Percentiles rank a stretch among this genome's conserved stretches.
Evolutionary conservation across 441 rosid species (phyloP).

Genomic region (Gossypium lobatum): DNA sequence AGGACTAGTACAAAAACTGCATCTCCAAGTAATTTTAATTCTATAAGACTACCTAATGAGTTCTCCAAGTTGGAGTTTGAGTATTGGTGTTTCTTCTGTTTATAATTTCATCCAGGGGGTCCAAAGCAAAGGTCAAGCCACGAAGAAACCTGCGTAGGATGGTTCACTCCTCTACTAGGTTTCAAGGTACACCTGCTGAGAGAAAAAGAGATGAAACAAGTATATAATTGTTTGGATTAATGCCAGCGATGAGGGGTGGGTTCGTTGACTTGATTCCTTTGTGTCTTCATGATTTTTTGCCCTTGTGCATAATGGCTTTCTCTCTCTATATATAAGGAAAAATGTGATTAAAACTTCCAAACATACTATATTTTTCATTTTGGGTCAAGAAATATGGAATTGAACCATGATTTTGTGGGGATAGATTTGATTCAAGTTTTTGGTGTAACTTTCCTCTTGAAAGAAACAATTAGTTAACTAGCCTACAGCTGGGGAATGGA

Average conservation of each 20-base stretch:
- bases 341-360: background rate
- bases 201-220: constrained; percentile 29
- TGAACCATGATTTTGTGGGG: background rate
- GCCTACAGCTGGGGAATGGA: background rate
- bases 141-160: constrained; percentile 39
- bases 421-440: background rate
- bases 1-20: background rate
- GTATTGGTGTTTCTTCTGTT: constrained; percentile 7
- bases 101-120: constrained; percentile 43
- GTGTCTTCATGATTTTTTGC: background rate
- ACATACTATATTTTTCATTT: background rate
- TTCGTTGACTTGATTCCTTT: background rate
- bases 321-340: background rate
- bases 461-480: background rate
- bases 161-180: constrained; percentile 33
- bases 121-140: constrained; percentile 40
- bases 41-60: background rate
- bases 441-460: background rate
- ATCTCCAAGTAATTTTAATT: background rate
- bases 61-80: constrained; percentile 5
- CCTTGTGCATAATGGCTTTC: background rate
- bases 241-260: background rate
- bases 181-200: constrained; percentile 28
- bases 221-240: background rate
- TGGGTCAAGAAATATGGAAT: background rate